Evolutionary conservation across 129 eudicot species (phyloP).

Genomic region (Ambrosia trifida): DNA sequence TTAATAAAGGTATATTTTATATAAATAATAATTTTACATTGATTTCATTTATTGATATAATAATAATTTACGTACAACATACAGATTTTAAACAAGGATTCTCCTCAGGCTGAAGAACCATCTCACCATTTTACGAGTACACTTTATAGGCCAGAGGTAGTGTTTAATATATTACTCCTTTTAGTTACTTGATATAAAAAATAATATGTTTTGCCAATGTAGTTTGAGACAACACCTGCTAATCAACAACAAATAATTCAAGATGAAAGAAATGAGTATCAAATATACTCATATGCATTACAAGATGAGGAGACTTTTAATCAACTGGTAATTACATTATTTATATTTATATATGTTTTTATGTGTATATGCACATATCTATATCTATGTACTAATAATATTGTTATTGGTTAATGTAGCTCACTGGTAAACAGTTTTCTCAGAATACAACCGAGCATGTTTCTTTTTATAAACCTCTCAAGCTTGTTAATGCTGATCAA

Average conservation of each 20-base stretch:
- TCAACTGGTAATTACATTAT: neutral
- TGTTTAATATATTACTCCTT: neutral
- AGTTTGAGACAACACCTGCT: neutral
- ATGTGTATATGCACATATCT: neutral
- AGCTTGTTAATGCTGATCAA: neutral
- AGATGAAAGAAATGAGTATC: neutral
- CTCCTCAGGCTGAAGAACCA: neutral
- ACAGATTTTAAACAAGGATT: neutral
- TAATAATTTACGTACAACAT: neutral
- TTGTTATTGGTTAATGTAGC: neutral
- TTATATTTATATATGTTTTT: neutral
- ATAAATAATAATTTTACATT: neutral
- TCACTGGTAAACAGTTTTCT: neutral
- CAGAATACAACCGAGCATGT: neutral
- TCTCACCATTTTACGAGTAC: neutral
- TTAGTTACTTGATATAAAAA: neutral
- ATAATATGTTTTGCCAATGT: neutral
- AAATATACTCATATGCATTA: neutral
- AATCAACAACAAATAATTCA: neutral
- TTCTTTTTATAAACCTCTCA: neutral
- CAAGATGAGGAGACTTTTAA: neutral
- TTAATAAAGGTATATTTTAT: neutral
- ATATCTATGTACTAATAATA: neutral
- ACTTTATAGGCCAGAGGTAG: neutral
- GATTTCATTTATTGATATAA: neutral